Evolutionary conservation across 306 rosid species (phyloP).

Genomic region (Dalbergia oliveri): DNA sequence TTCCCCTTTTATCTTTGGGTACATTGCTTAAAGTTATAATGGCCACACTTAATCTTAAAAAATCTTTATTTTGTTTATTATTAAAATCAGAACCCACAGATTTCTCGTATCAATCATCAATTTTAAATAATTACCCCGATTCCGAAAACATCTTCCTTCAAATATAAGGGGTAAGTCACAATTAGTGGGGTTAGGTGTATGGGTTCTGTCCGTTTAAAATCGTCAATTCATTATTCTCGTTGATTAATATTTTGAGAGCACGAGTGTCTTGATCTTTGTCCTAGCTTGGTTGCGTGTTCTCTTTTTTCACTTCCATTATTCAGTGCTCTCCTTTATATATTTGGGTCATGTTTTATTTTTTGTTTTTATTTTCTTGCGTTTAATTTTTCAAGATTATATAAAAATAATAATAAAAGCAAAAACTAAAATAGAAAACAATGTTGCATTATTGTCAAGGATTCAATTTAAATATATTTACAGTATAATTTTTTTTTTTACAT

Average conservation of each 20-base stretch:
- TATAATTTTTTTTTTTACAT: no score
- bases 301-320: slow-evolving; percentile 40
- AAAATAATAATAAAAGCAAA: no score
- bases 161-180: slow-evolving; percentile 15
- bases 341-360: no score
- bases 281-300: slow-evolving; percentile 25
- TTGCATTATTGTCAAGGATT: no score
- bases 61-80: neutral
- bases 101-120: slow-evolving; percentile 5
- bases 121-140: slow-evolving; percentile 12
- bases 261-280: slow-evolving; percentile 25
- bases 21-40: neutral
- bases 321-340: neutral
- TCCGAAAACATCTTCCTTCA: neutral
- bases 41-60: slow-evolving; percentile 1
- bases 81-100: slow-evolving; percentile 2
- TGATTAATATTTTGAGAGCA: neutral
- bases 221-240: slow-evolving; percentile 37
- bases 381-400: no score
- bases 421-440: no score
- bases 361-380: no score
- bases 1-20: neutral
- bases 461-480: no score
- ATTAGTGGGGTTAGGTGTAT: slow-evolving; percentile 53
- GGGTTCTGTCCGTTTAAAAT: slow-evolving; percentile 20